These are phyloP conservation scores for Barnettozyma wickerhamii DNA, from an alignment of 805 yeast genomes.

Conservation along the genomic window DNA sequence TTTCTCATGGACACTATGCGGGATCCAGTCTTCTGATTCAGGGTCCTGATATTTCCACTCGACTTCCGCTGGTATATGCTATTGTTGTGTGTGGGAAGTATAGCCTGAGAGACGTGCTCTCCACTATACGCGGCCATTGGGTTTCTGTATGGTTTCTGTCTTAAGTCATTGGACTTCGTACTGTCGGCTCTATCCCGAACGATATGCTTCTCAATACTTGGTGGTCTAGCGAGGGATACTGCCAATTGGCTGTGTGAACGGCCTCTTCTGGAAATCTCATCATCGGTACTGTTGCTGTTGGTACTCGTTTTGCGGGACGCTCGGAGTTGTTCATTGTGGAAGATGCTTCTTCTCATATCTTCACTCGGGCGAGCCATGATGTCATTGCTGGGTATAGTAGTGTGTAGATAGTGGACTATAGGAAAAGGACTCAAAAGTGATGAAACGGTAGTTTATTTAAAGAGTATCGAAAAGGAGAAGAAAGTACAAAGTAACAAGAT, in stretches of 20 bases:
- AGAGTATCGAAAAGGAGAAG: too few relatives aligned
- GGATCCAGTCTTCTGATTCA: slow-evolving; percentile 13
- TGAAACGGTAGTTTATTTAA: too few relatives aligned
- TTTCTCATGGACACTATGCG: slow-evolving; percentile 18
- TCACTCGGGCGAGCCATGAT: slow-evolving; percentile 5
- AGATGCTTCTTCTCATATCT: slow-evolving; percentile 5
- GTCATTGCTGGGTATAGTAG: not conserved
- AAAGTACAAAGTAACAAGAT: too few relatives aligned
- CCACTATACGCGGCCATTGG: not conserved
- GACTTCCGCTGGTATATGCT: too few relatives aligned
- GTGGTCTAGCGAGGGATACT: not conserved
- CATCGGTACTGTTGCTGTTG: too few relatives aligned
- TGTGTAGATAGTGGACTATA: too few relatives aligned
- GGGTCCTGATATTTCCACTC: slow-evolving; percentile 7
- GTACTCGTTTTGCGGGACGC: not conserved
- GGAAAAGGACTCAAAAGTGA: too few relatives aligned
- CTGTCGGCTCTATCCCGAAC: too few relatives aligned
- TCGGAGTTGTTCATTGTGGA: slow-evolving; percentile 1
- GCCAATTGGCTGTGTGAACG: not conserved
- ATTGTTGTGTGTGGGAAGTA: too few relatives aligned
- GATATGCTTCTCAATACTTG: slow-evolving; percentile 6
- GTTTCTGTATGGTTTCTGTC: not conserved
- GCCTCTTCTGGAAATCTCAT: not conserved
- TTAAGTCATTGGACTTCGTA: too few relatives aligned
- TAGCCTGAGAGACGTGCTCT: too few relatives aligned